A percentile compares a stretch with the other conserved stretches of the same genome.
These are phyloP conservation scores for Salvia miltiorrhiza DNA, from an alignment of 257 asterid genomes.

Conservation along the genomic window DNA sequence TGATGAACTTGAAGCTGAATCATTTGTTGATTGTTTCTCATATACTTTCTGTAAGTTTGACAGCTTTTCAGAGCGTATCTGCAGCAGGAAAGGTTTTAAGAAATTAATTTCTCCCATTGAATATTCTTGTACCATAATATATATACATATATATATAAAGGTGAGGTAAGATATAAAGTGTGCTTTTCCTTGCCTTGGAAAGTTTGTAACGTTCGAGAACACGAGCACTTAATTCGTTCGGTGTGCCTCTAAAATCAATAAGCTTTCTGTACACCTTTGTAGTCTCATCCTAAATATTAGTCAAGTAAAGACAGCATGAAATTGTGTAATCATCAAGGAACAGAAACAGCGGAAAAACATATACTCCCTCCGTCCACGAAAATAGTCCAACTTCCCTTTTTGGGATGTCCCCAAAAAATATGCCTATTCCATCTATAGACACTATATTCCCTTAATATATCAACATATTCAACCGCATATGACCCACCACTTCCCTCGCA, in stretches of 20 bases:
- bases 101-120: constrained; percentile 17
- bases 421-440: too few species aligned
- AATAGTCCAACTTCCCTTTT: too few species aligned
- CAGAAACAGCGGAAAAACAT: not conserved
- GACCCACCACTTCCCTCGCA: too few species aligned
- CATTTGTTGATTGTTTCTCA: constrained; percentile 53
- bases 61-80: constrained; percentile 80
- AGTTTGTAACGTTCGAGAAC: constrained; percentile 67
- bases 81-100: constrained; percentile 37
- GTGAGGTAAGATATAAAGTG: constrained; percentile 6
- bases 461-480: too few species aligned
- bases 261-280: constrained; percentile 66
- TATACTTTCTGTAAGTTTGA: constrained; percentile 39
- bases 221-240: constrained; percentile 76
- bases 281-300: constrained; percentile 60
- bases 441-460: too few species aligned
- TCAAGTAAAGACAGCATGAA: constrained; percentile 18
- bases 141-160: not conserved
- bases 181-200: constrained; percentile 71
- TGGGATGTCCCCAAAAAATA: too few species aligned
- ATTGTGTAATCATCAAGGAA: constrained; percentile 12
- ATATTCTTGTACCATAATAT: not conserved
- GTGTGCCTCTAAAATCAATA: constrained; percentile 67
- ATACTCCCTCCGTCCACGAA: too few species aligned
- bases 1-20: constrained; percentile 58